Conservation (phyloP, 495 filamentous ascomycete species). For the Rhizodiscina lignyota region DNA sequence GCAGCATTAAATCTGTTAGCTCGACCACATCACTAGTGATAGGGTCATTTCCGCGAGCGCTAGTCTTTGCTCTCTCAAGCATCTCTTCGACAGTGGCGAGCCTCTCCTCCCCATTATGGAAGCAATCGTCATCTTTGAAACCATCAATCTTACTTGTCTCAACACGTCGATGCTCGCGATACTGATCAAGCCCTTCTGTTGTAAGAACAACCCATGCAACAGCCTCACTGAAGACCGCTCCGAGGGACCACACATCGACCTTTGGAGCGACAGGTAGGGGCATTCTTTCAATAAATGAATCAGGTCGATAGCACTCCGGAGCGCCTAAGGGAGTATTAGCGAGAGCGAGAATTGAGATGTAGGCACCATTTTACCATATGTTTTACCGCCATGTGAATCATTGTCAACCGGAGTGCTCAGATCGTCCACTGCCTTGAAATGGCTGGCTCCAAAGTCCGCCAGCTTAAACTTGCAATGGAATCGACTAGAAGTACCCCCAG, state of each 20-base stretch:
- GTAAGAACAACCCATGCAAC: conserved; percentile 25
- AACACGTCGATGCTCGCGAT: conserved; percentile 16
- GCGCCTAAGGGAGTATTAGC: conserved; percentile 10
- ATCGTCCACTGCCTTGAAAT: conserved; percentile 1
- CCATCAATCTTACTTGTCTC: too few relatives aligned
- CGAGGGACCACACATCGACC: conserved; percentile 31
- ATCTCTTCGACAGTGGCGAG: too few relatives aligned
- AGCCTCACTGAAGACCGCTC: conserved; percentile 29
- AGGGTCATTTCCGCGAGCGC: too few relatives aligned
- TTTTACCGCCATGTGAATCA: too few relatives aligned
- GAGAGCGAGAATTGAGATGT: not conserved
- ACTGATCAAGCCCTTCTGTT: conserved; percentile 16
- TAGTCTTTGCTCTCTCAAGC: too few relatives aligned
- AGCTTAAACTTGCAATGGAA: conserved; percentile 9
- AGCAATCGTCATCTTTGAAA: conserved; percentile 21
- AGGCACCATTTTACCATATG: not conserved
- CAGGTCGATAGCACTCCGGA: conserved; percentile 19
- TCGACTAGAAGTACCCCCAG: too few relatives aligned
- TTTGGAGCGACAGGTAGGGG: conserved; percentile 7
- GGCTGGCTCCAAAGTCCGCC: conserved; percentile 7
- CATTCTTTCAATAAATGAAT: conserved; percentile 10
- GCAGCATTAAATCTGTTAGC: too few relatives aligned
- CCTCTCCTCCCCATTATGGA: conserved; percentile 25
- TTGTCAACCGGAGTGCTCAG: too few relatives aligned
- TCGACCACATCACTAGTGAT: too few relatives aligned